Percentiles rank a stretch among this genome's conserved stretches.
phyloP scores from a whole-genome alignment of 129 eudicot species.

The Lonicera japonica region DNA sequence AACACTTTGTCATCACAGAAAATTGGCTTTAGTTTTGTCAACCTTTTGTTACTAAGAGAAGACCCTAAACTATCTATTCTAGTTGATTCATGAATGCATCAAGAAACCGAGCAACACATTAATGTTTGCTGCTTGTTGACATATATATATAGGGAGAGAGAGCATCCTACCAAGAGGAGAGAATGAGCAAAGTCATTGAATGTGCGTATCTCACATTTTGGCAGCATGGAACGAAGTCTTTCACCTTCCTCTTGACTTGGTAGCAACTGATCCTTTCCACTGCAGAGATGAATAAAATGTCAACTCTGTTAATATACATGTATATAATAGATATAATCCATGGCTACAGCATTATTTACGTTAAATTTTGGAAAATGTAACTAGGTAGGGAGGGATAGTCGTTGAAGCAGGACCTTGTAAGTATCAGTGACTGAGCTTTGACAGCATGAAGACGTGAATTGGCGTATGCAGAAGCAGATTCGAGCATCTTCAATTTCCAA shows the following conservation, averaged over 20 bases:
- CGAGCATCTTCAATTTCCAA: conserved; percentile 75
- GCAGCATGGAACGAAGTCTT: conserved; percentile 46
- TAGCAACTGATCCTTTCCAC: conserved; percentile 66
- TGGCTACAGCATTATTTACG: no score
- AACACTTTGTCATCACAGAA: no score
- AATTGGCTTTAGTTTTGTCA: no score
- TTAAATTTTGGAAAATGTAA: no score
- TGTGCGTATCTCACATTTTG: conserved; percentile 48
- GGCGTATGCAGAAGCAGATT: conserved; percentile 55
- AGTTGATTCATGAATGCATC: no score
- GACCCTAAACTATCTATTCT: no score
- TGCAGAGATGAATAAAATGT: conserved; percentile 13
- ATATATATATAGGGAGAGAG: conserved; percentile 9
- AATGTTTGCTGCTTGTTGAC: no score
- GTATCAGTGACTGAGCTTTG: conserved; percentile 66
- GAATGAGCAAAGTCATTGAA: conserved; percentile 45
- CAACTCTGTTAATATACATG: no score
- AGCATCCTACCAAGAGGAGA: conserved; percentile 51
- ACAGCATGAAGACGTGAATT: conserved; percentile 82
- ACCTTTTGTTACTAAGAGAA: no score
- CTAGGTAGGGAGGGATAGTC: background rate
- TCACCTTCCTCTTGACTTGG: conserved; percentile 73
- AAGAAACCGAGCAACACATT: no score
- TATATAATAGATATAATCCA: no score
- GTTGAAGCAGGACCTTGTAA: conserved; percentile 50